phyloP scores from a whole-genome alignment of 2,329 filamentous ascomycete genomes.

The Ophiocordyceps camponoti-leonardi region DNA sequence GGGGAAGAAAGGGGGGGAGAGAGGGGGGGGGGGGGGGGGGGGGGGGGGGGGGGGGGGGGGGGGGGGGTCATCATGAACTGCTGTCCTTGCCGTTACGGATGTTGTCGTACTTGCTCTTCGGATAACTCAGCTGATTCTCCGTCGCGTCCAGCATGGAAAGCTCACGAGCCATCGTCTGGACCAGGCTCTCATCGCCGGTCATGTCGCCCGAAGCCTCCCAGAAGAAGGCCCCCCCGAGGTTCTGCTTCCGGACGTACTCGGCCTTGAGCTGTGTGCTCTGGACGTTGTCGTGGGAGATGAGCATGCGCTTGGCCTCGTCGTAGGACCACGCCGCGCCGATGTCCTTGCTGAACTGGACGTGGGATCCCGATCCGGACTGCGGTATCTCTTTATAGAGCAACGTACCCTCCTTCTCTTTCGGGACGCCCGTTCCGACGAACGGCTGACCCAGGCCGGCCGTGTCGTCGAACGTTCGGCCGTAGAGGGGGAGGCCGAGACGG shows the following conservation, averaged over 20 bases:
- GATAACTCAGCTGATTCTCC: slow-evolving; percentile 37
- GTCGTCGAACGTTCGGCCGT: slow-evolving; percentile 56
- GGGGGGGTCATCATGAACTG: background rate
- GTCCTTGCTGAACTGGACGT: slow-evolving; percentile 35
- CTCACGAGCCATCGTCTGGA: slow-evolving; percentile 28
- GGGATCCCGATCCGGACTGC: slow-evolving; percentile 27
- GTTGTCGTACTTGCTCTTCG: slow-evolving; percentile 40
- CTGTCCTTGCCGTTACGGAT: slow-evolving; percentile 19
- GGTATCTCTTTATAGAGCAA: slow-evolving; percentile 64
- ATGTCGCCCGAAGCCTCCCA: slow-evolving; percentile 66
- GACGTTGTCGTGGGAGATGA: slow-evolving; percentile 55
- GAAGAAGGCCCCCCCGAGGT: slow-evolving; percentile 64
- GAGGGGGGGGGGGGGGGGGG: too few species aligned
- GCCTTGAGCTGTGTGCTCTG: slow-evolving; percentile 43
- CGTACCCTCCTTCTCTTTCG: slow-evolving; percentile 35
- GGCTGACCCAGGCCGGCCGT: slow-evolving; percentile 49
- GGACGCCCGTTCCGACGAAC: slow-evolving; percentile 40
- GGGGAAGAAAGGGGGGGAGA: too few species aligned
- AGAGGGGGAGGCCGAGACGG: slow-evolving; percentile 60
- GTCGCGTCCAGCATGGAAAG: slow-evolving; percentile 28
- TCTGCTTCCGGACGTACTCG: slow-evolving; percentile 38
- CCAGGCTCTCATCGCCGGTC: slow-evolving; percentile 34
- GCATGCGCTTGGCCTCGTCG: slow-evolving; percentile 35
- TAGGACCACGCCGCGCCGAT: slow-evolving; percentile 57
- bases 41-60: too few species aligned